Evolutionary conservation across 1,139 yeast species (phyloP).

Genomic region (Sugiyamaella paludigena): DNA sequence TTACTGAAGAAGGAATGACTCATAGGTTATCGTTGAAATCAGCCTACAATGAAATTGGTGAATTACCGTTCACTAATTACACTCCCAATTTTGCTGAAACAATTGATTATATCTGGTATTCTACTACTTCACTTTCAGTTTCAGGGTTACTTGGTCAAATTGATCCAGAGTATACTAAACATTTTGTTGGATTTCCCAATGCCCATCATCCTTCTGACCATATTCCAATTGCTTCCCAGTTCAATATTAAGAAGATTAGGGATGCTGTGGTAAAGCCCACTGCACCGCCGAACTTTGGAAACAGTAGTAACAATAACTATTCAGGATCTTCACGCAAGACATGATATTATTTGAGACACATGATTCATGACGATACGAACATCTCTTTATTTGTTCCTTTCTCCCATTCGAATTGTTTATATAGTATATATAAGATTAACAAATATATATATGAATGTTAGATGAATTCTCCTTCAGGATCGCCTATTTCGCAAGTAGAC

Average conservation of each 20-base stretch:
- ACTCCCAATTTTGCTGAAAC: slow-evolving; percentile 92
- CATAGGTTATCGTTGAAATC: slow-evolving; percentile 81
- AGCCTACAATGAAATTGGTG: slow-evolving; percentile 81
- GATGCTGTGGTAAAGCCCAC: slow-evolving; percentile 30
- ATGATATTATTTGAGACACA: slow-evolving; percentile 3
- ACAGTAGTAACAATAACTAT: background rate
- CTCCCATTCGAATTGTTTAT: too few species aligned
- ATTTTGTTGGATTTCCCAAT: slow-evolving; percentile 89
- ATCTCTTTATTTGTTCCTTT: too few species aligned
- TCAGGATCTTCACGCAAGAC: slow-evolving; percentile 10
- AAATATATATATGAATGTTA: too few species aligned
- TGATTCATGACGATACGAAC: too few species aligned
- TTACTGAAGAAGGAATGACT: slow-evolving; percentile 83
- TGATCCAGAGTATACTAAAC: slow-evolving; percentile 70
- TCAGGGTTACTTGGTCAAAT: slow-evolving; percentile 83
- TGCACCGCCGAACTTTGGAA: slow-evolving; percentile 26
- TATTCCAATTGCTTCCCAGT: slow-evolving; percentile 74
- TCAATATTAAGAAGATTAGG: slow-evolving; percentile 61
- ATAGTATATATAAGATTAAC: too few species aligned
- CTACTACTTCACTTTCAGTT: slow-evolving; percentile 74
- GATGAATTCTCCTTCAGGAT: too few species aligned
- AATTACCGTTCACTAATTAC: slow-evolving; percentile 89
- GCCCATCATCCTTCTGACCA: slow-evolving; percentile 95
- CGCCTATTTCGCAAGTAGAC: too few species aligned
- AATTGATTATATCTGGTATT: slow-evolving; percentile 94